Evolutionary conservation across 2,329 filamentous ascomycete genomes (phyloP).

Genomic region (Monosporascus cannonballus): DNA sequence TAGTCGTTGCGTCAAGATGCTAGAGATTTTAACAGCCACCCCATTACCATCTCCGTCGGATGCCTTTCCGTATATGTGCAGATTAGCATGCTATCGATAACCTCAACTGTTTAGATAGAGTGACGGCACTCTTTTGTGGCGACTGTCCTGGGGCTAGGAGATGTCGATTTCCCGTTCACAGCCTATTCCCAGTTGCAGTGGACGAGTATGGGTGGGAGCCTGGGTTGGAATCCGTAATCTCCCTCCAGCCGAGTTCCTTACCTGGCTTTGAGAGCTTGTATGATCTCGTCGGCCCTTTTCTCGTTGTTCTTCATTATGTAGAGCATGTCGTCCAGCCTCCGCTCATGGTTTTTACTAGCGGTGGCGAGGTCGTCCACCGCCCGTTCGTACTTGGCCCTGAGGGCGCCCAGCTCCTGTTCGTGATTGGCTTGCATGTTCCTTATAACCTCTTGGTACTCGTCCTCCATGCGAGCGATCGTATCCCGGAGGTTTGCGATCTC

Average conservation of each 20-base stretch:
- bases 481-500: not conserved
- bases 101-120: too few relatives aligned
- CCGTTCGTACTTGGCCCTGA: not conserved
- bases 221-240: too few relatives aligned
- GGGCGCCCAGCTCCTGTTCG: not conserved
- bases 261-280: not conserved
- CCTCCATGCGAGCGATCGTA: not conserved
- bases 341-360: not conserved
- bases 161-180: too few relatives aligned
- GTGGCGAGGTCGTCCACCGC: not conserved
- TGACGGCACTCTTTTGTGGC: too few relatives aligned
- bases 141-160: too few relatives aligned
- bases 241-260: not conserved
- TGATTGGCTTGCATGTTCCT: not conserved
- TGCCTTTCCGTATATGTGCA: too few relatives aligned
- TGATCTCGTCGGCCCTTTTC: not conserved
- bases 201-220: too few relatives aligned
- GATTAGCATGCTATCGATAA: too few relatives aligned
- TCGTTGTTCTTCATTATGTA: slow-evolving; percentile 1
- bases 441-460: not conserved
- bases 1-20: too few relatives aligned
- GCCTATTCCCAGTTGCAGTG: too few relatives aligned
- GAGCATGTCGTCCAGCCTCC: not conserved
- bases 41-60: too few relatives aligned
- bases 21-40: too few relatives aligned